phyloP scores from a whole-genome alignment of 495 filamentous ascomycete species.

The Haplographium delicatum region DNA sequence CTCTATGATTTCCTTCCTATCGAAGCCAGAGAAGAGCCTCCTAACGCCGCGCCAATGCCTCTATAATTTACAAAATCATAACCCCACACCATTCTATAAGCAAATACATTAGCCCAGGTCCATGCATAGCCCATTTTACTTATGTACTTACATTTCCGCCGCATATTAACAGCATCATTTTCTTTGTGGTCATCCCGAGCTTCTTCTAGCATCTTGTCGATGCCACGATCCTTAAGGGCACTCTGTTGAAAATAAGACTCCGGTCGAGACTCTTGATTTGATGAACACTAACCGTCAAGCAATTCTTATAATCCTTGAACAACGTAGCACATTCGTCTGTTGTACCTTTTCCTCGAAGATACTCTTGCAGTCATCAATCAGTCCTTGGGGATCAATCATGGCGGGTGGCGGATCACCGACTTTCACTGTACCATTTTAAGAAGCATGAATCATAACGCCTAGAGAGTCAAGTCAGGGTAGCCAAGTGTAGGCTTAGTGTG shows the following conservation, averaged over 20 bases:
- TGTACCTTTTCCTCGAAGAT: conserved; percentile 71
- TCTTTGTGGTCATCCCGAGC: conserved; percentile 77
- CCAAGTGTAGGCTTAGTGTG: no score
- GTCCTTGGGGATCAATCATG: neutral
- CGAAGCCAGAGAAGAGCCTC: conserved; percentile 14
- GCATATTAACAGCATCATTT: conserved; percentile 68
- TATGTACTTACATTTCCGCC: conserved; percentile 36
- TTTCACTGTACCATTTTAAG: conserved; percentile 94
- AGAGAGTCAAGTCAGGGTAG: no score
- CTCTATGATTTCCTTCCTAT: no score
- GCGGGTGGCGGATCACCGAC: conserved; percentile 41
- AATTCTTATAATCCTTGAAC: conserved; percentile 82
- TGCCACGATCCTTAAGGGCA: conserved; percentile 76
- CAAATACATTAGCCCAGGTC: no score
- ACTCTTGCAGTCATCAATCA: conserved; percentile 55
- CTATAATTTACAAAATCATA: neutral
- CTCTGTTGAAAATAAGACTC: conserved; percentile 41
- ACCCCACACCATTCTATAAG: no score
- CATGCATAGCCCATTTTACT: no score
- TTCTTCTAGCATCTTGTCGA: conserved; percentile 82
- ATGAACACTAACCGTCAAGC: conserved; percentile 58
- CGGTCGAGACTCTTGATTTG: neutral
- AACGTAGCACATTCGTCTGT: conserved; percentile 78
- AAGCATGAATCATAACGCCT: conserved; percentile 91
- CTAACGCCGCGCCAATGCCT: neutral